A percentile compares a stretch with the other conserved stretches of the same genome.
These are phyloP conservation scores for Sphagnum contortum DNA, from an alignment of 225 moss, liverwort and hornwort genomes.

Conservation along the genomic window DNA sequence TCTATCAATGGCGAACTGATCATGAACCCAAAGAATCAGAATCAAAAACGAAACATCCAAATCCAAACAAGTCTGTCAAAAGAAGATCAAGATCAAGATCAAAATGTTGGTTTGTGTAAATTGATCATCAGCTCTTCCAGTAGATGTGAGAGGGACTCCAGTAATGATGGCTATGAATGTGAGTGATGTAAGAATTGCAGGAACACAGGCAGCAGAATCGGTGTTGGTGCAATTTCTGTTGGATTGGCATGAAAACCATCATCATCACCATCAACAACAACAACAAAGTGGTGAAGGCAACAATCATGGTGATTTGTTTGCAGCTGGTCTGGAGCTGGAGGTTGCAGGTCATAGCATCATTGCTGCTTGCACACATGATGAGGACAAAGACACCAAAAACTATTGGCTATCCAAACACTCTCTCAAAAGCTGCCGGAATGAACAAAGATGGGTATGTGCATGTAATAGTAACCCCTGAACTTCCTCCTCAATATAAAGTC, in stretches of 20 bases:
- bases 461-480: no score
- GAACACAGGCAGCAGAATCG: slow-evolving; percentile 16
- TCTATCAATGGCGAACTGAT: neutral
- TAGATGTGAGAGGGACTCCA: neutral
- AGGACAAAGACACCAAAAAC: neutral
- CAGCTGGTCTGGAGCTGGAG: no score
- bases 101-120: no score
- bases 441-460: no score
- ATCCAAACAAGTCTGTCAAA: neutral
- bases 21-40: neutral
- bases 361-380: neutral
- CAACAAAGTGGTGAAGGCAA: neutral
- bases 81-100: neutral
- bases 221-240: slow-evolving; percentile 25
- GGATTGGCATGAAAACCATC: slow-evolving; percentile 10
- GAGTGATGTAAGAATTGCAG: slow-evolving; percentile 10
- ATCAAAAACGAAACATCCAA: neutral
- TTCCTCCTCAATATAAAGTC: no score
- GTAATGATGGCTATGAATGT: neutral
- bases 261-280: neutral
- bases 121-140: no score
- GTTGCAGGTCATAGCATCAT: no score
- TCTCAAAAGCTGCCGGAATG: no score
- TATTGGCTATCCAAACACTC: no score
- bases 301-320: neutral